Base-by-base conservation (phyloP, 1,284 basidiomycete species). In the Ceratorhiza oryzae-sativae region DNA sequence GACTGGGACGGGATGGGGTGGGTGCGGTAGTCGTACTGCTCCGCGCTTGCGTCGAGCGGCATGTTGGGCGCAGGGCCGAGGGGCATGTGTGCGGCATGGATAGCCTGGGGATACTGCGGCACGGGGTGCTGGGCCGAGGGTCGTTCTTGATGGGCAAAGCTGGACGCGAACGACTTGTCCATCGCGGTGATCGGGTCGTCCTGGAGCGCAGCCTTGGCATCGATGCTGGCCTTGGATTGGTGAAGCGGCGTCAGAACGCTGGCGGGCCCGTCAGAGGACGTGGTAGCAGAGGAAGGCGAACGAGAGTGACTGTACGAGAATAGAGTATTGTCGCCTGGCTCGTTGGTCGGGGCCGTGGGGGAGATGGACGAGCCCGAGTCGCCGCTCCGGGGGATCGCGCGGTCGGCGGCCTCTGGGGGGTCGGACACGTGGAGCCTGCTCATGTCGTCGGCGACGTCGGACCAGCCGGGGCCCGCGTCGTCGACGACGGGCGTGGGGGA, bases 261-360 rank as follows among this genome's bases (percentile, higher is more conserved):
- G 41, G 65, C 49, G 51, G 49, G 65, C 30, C 53, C 65, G 30
- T 67, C 62, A 48, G 48, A 51, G 32, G 65, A 68, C n/a, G 65
- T 56, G 36, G 65, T 68, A 27, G 41, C 65, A 30, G 65, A 68
- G 20, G 65, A 68, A 41, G 65, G 65, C 34, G 65, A 68, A 42
- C 65, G 65, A 41, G 65, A 68, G 39, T 68, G 65, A 51, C 65
- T 58, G 65, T 68, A 68, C 36, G 65, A 68, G 53, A 68, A 68
- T 27, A 68, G 18, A 18, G 65, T 68, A 25, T 53, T 68, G 53
- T 68, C 65, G 53, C 65, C 65, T 23, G 65, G 65, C 65, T 68
- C 65, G 15, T n/a, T 68, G 1, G 65, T 68, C 2, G 39, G 65
- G n/a, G 65, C 65, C 1, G 65, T 68, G 15, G 65, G 65, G n/a